Base-by-base conservation (phyloP, 352 stramenopile species). In the Elongisporangium prolatum region DNA sequence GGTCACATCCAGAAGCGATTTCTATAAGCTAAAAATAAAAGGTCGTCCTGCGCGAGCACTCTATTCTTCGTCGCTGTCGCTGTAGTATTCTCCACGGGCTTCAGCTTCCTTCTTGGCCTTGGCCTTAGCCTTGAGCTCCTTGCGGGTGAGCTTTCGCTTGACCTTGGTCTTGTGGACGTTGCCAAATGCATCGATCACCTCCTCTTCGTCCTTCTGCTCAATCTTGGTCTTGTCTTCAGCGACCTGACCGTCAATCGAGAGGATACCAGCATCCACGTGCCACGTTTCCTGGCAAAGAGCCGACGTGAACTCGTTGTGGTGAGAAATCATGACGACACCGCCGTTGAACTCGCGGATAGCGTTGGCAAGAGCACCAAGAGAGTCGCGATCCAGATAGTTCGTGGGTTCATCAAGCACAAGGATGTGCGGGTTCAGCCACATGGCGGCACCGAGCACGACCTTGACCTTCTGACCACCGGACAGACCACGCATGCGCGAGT, bases 401-500 rank as follows among this genome's bases (percentile, higher is more conserved):
- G 94, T 98, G 24, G 94, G 94, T 77, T 98, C 94, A 78, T 98
- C 93, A 54, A 98, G 78, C 62, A 98, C 91, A 62, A 98, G 77
- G 57, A 98, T 88, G 82, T 98, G 90, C 53, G 94, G 89, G 84
- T 98, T 96, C 67, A 97, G 97, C 96, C 91, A 98, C 84, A 98
- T 98, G 57, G 91, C 93, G 71, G 96, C 96, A 54, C 78, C 96
- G 44, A 99, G 77, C 59, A 99, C 96, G 50, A 99, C 96, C 91
- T 99, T 99, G 38, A 99, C 96, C 87, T 99, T 99, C 80, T 99
- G 96, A 68, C 97, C 97, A 75, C 96, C 97, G 52, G 93, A 98
- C 37, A 99, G 81, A 77, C 95, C 96, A 68, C 92, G 93, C 88
- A 99, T 99, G 68, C 95, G 95, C 66, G 96, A 98, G 87, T 99